phyloP scores from a whole-genome alignment of 2,329 filamentous ascomycete genomes.

The Leptographium lundbergii region DNA sequence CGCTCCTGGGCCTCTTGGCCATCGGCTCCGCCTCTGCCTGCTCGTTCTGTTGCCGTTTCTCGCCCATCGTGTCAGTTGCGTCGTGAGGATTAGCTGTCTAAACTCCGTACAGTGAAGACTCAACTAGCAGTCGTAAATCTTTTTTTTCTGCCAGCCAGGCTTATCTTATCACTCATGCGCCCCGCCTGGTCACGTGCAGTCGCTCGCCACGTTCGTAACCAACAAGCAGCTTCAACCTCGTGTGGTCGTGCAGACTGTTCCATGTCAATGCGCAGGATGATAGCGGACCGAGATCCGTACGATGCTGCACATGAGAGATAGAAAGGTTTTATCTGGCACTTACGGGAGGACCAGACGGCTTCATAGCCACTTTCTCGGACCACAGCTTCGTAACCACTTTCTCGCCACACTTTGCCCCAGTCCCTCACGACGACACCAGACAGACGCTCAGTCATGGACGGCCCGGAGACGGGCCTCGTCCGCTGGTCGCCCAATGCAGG shows the following conservation, averaged over 20 bases:
- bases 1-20: slow-evolving; percentile 11
- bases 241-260: background rate
- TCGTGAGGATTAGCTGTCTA: background rate
- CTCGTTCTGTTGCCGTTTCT: slow-evolving; percentile 17
- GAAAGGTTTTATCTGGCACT: background rate
- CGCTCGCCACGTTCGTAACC: background rate
- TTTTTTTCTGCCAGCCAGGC: background rate
- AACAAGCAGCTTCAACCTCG: background rate
- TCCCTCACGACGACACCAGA: background rate
- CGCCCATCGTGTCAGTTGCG: slow-evolving; percentile 15
- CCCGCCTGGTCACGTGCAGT: background rate
- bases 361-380: background rate
- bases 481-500: slow-evolving; percentile 51
- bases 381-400: too few species aligned
- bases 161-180: background rate
- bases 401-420: too few species aligned
- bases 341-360: background rate
- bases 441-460: slow-evolving; percentile 30
- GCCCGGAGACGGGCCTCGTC: slow-evolving; percentile 49
- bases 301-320: background rate
- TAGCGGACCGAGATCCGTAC: background rate
- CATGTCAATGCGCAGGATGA: background rate
- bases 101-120: background rate
- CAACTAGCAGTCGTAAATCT: background rate
- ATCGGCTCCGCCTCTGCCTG: slow-evolving; percentile 10